Conservation (phyloP, 176 grass and related monocot genomes). For the Aegilops longissima region DNA sequence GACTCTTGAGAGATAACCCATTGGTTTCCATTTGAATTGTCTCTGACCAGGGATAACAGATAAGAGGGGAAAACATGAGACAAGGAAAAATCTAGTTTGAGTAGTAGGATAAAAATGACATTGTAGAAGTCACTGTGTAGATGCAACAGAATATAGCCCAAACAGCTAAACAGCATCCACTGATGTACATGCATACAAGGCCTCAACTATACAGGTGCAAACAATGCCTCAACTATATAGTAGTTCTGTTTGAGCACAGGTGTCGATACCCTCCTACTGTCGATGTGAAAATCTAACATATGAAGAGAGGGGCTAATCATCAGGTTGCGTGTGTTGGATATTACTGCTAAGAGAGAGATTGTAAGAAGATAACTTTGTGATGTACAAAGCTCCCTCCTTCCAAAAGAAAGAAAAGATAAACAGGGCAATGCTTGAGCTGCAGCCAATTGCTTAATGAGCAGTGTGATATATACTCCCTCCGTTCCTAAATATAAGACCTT, state of each 20-base stretch:
- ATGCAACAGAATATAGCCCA: not conserved
- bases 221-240: too few relatives aligned
- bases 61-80: not conserved
- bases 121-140: not conserved
- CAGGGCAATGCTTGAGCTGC: not conserved
- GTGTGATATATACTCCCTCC: too few relatives aligned
- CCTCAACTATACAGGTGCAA: too few relatives aligned
- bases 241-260: too few relatives aligned
- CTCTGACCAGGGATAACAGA: conserved; percentile 7
- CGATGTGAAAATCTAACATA: not conserved
- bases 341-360: too few relatives aligned
- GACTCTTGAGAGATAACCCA: not conserved
- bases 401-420: not conserved
- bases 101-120: not conserved
- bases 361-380: not conserved
- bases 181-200: not conserved
- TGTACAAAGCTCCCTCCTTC: not conserved
- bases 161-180: not conserved
- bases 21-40: not conserved
- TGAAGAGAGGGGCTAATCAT: not conserved
- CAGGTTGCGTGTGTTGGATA: too few relatives aligned
- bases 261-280: too few relatives aligned
- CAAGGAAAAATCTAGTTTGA: conserved; percentile 5
- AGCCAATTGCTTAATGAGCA: not conserved
- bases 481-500: too few relatives aligned